A percentile compares a stretch with the other conserved stretches of the same genome.
These are phyloP conservation scores for Chenopodium berlandieri DNA, from an alignment of 148 eudicot species.

Conservation along the genomic window DNA sequence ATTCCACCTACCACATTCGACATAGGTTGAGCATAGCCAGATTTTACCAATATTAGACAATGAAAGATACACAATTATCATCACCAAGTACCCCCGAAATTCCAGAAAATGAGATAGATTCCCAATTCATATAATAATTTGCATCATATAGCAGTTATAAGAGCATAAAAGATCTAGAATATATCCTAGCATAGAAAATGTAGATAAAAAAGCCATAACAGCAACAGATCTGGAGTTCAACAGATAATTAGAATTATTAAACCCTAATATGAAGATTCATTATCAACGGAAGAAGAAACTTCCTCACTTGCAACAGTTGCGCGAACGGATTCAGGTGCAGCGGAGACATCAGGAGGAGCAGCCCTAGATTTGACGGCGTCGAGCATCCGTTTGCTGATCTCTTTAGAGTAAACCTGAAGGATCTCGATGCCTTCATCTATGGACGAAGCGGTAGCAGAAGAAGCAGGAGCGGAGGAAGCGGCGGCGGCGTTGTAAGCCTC, in stretches of 20 bases:
- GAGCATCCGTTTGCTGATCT: constrained; percentile 78
- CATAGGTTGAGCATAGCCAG: background rate
- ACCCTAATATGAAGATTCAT: constrained; percentile 33
- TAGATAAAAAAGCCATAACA: background rate
- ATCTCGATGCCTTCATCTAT: constrained; percentile 75
- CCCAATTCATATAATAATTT: background rate
- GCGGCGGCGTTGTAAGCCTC: constrained; percentile 59
- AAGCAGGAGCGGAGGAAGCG: constrained; percentile 9
- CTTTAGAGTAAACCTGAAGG: constrained; percentile 76
- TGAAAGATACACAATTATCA: background rate
- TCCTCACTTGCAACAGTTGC: constrained; percentile 28
- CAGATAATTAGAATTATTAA: background rate
- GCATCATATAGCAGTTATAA: background rate
- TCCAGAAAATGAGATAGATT: background rate
- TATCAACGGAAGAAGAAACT: constrained; percentile 28
- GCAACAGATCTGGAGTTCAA: background rate
- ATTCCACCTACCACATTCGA: background rate
- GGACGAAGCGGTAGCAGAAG: constrained; percentile 9
- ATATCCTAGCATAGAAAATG: background rate
- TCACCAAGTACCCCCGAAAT: background rate
- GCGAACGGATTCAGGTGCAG: constrained; percentile 12
- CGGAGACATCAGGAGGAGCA: constrained; percentile 7
- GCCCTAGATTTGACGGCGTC: constrained; percentile 60
- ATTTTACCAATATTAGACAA: background rate
- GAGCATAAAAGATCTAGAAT: background rate